These are phyloP conservation scores for Skeletonema grethae DNA, from an alignment of 108 stramenopile genomes.

Conservation along the genomic window DNA sequence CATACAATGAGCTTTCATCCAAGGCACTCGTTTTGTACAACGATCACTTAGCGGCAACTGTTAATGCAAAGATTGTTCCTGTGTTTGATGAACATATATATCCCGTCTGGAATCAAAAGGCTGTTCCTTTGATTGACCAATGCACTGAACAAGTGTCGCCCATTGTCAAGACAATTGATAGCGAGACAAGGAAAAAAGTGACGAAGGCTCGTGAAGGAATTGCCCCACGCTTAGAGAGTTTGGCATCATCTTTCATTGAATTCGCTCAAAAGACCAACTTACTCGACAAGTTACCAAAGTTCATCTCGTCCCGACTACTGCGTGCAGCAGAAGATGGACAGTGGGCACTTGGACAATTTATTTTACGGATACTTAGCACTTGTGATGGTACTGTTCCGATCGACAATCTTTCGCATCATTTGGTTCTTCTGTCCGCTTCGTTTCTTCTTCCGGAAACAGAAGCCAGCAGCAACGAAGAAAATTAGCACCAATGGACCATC, in stretches of 20 bases:
- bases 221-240: conserved; percentile 18
- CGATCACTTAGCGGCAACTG: conserved; percentile 21
- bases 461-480: conserved; percentile 11
- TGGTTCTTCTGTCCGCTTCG: conserved; percentile 56
- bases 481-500: neutral
- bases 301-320: conserved; percentile 6
- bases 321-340: conserved; percentile 27
- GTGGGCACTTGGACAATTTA: conserved; percentile 27
- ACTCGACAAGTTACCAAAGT: conserved; percentile 28
- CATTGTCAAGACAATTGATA: conserved; percentile 26
- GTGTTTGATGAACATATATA: conserved; percentile 32
- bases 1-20: neutral
- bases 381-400: conserved; percentile 30
- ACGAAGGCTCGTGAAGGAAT: conserved; percentile 27
- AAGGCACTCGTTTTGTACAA: conserved; percentile 31
- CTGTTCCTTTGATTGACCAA: conserved; percentile 14
- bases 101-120: conserved; percentile 40
- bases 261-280: conserved; percentile 30
- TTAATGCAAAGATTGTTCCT: conserved; percentile 25
- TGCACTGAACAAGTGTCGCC: conserved; percentile 29
- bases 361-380: conserved; percentile 24
- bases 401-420: conserved; percentile 24
- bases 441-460: conserved; percentile 18
- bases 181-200: conserved; percentile 25
- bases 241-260: conserved; percentile 16